Conservation (phyloP, 2,329 filamentous ascomycete species). For the Clonostachys rhizophaga region DNA sequence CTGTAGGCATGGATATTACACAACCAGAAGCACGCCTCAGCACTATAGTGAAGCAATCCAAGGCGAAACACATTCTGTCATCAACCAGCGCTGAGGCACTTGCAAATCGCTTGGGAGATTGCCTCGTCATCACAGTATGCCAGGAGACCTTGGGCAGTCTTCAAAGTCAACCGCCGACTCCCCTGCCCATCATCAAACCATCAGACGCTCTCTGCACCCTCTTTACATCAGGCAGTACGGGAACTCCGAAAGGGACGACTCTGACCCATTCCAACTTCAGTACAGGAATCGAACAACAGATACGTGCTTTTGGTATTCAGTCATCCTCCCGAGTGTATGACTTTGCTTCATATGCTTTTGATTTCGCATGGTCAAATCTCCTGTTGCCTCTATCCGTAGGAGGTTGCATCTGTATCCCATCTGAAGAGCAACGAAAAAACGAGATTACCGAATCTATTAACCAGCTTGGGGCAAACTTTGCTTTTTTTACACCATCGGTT, state of each 20-base stretch:
- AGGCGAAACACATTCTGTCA: too few relatives aligned
- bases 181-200: neutral
- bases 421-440: constrained; percentile 4
- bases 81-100: too few relatives aligned
- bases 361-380: constrained; percentile 27
- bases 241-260: constrained; percentile 13
- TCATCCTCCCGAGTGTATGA: constrained; percentile 8
- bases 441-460: constrained; percentile 5
- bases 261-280: constrained; percentile 9
- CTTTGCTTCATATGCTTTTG: constrained; percentile 26
- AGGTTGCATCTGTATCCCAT: constrained; percentile 27
- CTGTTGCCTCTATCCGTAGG: constrained; percentile 28
- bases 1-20: neutral
- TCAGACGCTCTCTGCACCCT: neutral
- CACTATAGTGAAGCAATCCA: neutral
- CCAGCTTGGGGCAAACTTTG: constrained; percentile 2
- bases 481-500: constrained; percentile 6
- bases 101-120: too few relatives aligned
- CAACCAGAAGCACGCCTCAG: neutral
- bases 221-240: constrained; percentile 6
- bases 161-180: too few relatives aligned
- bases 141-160: too few relatives aligned
- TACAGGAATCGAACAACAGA: constrained; percentile 7
- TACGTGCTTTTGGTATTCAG: neutral
- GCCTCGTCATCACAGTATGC: too few relatives aligned